Conservation (phyloP, 768 basidiomycete species). For the Suillus luteus region DNA sequence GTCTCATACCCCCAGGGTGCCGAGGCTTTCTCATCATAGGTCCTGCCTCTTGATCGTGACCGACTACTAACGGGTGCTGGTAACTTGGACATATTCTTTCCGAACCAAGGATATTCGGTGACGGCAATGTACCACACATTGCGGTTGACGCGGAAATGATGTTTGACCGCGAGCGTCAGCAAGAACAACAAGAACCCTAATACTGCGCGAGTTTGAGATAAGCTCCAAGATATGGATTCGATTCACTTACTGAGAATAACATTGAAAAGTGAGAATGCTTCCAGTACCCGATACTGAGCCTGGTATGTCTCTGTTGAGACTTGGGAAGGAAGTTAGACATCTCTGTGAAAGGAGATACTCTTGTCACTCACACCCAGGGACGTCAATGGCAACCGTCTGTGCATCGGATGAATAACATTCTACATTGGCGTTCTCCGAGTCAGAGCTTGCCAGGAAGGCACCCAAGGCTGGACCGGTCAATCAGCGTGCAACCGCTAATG, state of each 20-base stretch:
- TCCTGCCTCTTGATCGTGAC: conserved; percentile 35
- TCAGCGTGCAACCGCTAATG: conserved; percentile 16
- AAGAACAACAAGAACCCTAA: conserved; percentile 50
- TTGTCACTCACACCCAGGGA: conserved; percentile 62
- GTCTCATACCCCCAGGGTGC: conserved; percentile 17
- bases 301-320: conserved; percentile 87
- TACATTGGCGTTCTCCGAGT: conserved; percentile 76
- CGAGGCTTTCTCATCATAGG: conserved; percentile 31
- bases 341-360: neutral
- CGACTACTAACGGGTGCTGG: conserved; percentile 44
- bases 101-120: conserved; percentile 74
- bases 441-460: conserved; percentile 70
- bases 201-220: conserved; percentile 38
- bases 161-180: conserved; percentile 44
- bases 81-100: conserved; percentile 42
- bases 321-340: conserved; percentile 28
- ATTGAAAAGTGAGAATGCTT: conserved; percentile 79
- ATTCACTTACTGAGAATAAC: conserved; percentile 59
- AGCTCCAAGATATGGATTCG: neutral
- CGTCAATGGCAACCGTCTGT: conserved; percentile 53
- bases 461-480: conserved; percentile 58
- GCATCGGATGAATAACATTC: conserved; percentile 71
- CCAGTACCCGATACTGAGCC: conserved; percentile 85
- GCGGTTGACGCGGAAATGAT: conserved; percentile 43
- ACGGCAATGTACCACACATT: conserved; percentile 72